phyloP scores from a whole-genome alignment of 176 grass and related monocot genomes.

The Ampelocalamus luodianensis region DNA sequence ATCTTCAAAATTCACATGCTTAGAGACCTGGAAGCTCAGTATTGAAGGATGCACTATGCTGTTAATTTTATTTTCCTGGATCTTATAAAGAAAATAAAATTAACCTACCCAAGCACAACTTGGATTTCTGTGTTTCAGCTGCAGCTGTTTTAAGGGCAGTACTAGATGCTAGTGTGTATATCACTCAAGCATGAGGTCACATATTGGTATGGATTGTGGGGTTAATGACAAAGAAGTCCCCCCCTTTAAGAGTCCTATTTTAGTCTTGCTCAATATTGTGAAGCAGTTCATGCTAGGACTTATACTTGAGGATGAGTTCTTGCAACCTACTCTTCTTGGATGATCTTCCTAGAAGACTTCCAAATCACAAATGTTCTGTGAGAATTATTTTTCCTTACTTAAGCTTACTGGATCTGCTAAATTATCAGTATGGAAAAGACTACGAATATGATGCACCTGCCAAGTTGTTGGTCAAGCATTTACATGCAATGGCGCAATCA shows the following conservation, averaged over 20 bases:
- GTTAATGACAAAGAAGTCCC: neutral
- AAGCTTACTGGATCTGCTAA: constrained; percentile 21
- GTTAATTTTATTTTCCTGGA: constrained; percentile 21
- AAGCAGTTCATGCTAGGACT: constrained; percentile 14
- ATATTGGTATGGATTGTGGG: neutral
- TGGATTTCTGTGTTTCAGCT: neutral
- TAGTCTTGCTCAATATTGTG: neutral
- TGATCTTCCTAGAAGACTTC: neutral
- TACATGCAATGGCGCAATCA: constrained; percentile 90
- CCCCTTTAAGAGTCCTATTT: neutral
- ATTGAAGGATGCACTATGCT: neutral
- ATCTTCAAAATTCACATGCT: constrained; percentile 5
- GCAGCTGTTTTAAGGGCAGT: neutral
- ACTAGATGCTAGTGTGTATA: neutral
- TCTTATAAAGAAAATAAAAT: constrained; percentile 5
- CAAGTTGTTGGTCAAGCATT: constrained; percentile 95
- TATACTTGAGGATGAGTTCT: neutral
- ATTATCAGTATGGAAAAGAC: constrained; percentile 90
- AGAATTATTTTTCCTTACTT: neutral
- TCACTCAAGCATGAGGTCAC: neutral
- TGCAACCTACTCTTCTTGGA: neutral
- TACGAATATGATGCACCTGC: constrained; percentile 98
- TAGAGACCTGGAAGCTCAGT: constrained; percentile 18
- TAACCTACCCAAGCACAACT: neutral
- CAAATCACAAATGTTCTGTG: neutral